Base-by-base conservation (phyloP, 805 yeast species). In the Barnettozyma californica region DNA sequence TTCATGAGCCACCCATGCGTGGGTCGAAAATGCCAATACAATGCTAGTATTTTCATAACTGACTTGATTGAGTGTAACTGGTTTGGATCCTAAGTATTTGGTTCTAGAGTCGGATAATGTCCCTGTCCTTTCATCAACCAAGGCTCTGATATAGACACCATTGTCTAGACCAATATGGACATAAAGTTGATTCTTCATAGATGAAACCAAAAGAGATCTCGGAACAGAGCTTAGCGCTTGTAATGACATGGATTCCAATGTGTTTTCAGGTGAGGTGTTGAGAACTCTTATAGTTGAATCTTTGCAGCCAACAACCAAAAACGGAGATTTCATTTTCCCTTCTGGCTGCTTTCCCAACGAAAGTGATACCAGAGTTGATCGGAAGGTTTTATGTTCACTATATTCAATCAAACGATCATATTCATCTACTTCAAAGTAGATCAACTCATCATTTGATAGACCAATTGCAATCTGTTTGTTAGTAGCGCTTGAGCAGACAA, bases 111-210 rank as follows among this genome's bases (percentile, higher is more conserved):
- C 83, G 1, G 77, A 68, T 13, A 84, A 62, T 19, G 79, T 73
- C 3, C 96, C 97, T 4, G 83, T 71, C 5, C 68, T 57, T 0
- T 62, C 59, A 58, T 86, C 88, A 35, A 90, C 56, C 6, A 69
- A 66, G 0, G 88, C 77, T 16, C 83, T 69, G 2, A 83, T 81
- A 66, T 84, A 88, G 1, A 91, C 79, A 19, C 98, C 98, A 63
- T 82, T 87, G n/a, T 68, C 75, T 72, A 90, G 73, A 1, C 97
- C 97, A 44, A 89, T 76, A 64, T 90, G 95, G 10, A 87, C 73
- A 50, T 68, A 73, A 3, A 68, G 51, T 8, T 49, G 44, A 18
- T 48, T 42, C 18, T 54, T 45, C 56, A 50, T 46, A 21, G 46
- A 14, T 7, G 64, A 50, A 49, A 67, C 56, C 16, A 76, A 44